Evolutionary conservation across 495 filamentous ascomycete species (phyloP).

Genomic region (Hyaloscypha bicolor): DNA sequence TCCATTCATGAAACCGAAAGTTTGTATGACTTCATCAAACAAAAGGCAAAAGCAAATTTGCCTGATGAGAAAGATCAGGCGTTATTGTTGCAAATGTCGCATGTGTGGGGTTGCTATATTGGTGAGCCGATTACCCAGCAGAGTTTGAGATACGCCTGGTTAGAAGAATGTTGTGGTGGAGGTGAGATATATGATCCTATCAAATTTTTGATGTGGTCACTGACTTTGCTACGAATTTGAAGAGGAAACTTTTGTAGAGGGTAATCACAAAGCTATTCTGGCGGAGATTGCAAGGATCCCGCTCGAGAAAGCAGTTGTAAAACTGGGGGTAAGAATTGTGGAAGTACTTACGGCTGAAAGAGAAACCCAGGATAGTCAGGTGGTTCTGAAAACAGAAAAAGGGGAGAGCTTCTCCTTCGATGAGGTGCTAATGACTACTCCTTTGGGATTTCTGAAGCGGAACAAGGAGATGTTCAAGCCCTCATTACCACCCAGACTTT

Average conservation of each 20-base stretch:
- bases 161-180: slow-evolving; percentile 90
- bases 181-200: slow-evolving; percentile 44
- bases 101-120: slow-evolving; percentile 85
- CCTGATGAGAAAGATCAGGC: slow-evolving; percentile 47
- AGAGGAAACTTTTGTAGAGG: slow-evolving; percentile 88
- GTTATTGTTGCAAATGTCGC: slow-evolving; percentile 61
- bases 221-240: slow-evolving; percentile 16
- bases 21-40: slow-evolving; percentile 74
- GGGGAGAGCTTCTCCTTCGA: slow-evolving; percentile 66
- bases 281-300: slow-evolving; percentile 64
- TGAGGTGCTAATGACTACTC: slow-evolving; percentile 79
- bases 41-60: slow-evolving; percentile 56
- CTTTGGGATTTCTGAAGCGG: slow-evolving; percentile 85
- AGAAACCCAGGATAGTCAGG: slow-evolving; percentile 33
- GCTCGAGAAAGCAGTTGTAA: slow-evolving; percentile 62
- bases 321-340: slow-evolving; percentile 58
- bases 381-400: slow-evolving; percentile 58
- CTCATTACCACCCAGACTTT: slow-evolving; percentile 63
- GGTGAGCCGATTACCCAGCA: slow-evolving; percentile 75
- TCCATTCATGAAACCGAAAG: slow-evolving; percentile 66
- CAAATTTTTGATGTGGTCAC: background rate
- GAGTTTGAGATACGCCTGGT: slow-evolving; percentile 85
- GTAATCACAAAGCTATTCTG: slow-evolving; percentile 78
- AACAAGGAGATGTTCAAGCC: slow-evolving; percentile 72
- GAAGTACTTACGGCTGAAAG: slow-evolving; percentile 42